Conservation (phyloP, 2,329 filamentous ascomycete species). For the Grosmannia serpens region DNA sequence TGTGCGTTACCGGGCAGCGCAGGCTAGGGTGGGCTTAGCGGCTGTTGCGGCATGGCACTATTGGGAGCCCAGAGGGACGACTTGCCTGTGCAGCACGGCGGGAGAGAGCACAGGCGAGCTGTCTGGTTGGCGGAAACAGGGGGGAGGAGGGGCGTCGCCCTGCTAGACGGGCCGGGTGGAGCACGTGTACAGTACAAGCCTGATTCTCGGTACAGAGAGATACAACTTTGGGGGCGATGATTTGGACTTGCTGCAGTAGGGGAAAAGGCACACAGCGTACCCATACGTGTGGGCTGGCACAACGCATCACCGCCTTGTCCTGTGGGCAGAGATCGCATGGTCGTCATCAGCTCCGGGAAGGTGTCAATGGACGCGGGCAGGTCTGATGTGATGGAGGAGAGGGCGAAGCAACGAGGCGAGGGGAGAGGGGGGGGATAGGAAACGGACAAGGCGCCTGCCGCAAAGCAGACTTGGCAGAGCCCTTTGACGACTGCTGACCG, state of each 20-base stretch:
- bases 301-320: not conserved
- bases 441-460: too few relatives aligned
- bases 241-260: too few relatives aligned
- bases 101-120: constrained; percentile 2
- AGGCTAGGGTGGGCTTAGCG: constrained; percentile 10
- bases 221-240: not conserved
- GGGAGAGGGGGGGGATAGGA: too few relatives aligned
- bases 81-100: not conserved
- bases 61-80: constrained; percentile 7
- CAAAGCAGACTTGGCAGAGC: too few relatives aligned
- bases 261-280: not conserved
- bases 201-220: not conserved
- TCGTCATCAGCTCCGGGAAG: not conserved
- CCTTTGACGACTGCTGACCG: too few relatives aligned
- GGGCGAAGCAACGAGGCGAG: not conserved
- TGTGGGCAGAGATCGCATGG: not conserved
- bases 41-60: constrained; percentile 11
- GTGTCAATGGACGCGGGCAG: too few relatives aligned
- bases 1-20: constrained; percentile 8
- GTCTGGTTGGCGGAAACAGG: constrained; percentile 5
- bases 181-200: constrained; percentile 7
- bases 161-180: constrained; percentile 12
- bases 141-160: constrained; percentile 7
- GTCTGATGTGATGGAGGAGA: not conserved
- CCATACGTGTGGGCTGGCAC: not conserved